Conservation (phyloP, 2,329 filamentous ascomycete genomes). For the Curvularia hawaiiensis region DNA sequence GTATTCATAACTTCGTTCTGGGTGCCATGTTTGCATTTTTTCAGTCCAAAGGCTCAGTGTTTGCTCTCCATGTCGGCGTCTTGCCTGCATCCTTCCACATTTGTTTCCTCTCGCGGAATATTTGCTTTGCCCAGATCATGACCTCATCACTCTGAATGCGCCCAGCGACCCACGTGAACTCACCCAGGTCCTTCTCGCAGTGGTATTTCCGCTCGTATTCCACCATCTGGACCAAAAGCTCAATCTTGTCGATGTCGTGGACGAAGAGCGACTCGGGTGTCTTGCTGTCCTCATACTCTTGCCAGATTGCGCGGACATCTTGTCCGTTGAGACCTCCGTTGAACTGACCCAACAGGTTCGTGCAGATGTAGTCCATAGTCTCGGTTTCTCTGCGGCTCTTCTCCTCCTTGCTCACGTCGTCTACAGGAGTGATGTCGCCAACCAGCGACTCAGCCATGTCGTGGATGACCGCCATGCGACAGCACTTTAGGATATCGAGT, state of each 20-base stretch:
- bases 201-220: conserved; percentile 84
- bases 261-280: conserved; percentile 89
- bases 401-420: conserved; percentile 82
- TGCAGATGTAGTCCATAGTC: conserved; percentile 90
- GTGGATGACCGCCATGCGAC: conserved; percentile 93
- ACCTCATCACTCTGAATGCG: conserved; percentile 78
- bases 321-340: conserved; percentile 71
- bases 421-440: conserved; percentile 94
- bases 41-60: conserved; percentile 29
- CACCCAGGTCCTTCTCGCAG: conserved; percentile 74
- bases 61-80: conserved; percentile 38
- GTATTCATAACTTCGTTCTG: background rate
- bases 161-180: conserved; percentile 81
- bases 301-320: conserved; percentile 81
- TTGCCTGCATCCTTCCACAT: conserved; percentile 66
- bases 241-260: conserved; percentile 97
- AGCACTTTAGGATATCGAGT: conserved; percentile 82
- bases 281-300: conserved; percentile 89
- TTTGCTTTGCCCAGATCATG: conserved; percentile 75
- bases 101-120: conserved; percentile 75
- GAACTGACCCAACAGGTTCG: conserved; percentile 73
- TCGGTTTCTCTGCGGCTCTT: conserved; percentile 85
- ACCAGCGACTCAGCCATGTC: conserved; percentile 97
- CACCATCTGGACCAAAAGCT: conserved; percentile 91
- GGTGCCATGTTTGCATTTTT: background rate